Evolutionary conservation across 106 monocot species (phyloP).

Genomic region (Allium fistulosum): DNA sequence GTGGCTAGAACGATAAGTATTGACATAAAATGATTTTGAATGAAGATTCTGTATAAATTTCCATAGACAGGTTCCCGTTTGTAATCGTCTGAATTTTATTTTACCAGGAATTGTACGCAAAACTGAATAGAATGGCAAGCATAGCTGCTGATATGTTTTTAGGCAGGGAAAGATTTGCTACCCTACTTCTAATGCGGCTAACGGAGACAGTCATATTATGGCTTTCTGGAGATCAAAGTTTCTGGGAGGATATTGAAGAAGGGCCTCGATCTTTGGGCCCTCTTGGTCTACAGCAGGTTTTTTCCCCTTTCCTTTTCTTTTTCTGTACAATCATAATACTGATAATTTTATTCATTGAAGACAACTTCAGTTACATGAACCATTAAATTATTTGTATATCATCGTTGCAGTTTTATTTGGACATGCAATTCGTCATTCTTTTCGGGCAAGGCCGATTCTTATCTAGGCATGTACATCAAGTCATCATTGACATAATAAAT

Average conservation of each 20-base stretch:
- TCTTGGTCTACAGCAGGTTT: conserved; percentile 82
- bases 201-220: conserved; percentile 85
- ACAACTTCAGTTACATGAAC: neutral
- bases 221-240: conserved; percentile 80
- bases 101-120: conserved; percentile 74
- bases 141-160: conserved; percentile 85
- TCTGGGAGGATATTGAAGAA: conserved; percentile 94
- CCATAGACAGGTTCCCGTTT: too few relatives aligned
- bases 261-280: conserved; percentile 72
- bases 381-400: neutral
- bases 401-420: conserved; percentile 79
- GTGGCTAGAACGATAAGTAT: neutral
- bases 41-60: too few relatives aligned
- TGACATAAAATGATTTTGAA: neutral
- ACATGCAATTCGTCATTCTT: conserved; percentile 88
- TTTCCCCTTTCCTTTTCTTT: neutral
- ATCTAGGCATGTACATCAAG: conserved; percentile 82
- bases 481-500: conserved; percentile 71
- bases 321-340: too few relatives aligned
- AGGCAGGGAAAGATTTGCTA: conserved; percentile 92
- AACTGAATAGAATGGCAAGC: conserved; percentile 72
- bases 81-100: neutral
- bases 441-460: conserved; percentile 88
- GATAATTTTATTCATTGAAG: neutral
- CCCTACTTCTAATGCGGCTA: conserved; percentile 79